Conservation (phyloP, 176 grass and related monocot species). For the Oryza australiensis region DNA sequence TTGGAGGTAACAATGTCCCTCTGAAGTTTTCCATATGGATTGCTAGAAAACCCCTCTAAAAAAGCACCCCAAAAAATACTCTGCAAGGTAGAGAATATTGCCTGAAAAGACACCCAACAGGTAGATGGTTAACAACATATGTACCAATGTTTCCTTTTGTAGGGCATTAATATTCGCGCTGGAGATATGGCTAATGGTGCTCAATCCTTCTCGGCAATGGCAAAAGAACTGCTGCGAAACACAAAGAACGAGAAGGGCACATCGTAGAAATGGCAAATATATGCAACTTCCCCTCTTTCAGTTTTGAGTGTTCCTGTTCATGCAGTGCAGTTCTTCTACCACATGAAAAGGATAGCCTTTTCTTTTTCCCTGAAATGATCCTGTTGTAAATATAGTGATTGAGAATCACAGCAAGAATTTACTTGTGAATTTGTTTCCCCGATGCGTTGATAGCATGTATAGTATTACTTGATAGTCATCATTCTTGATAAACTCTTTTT, state of each 20-base stretch:
- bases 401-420: neutral
- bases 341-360: neutral
- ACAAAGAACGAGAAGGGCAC: slow-evolving; percentile 59
- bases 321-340: neutral
- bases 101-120: neutral
- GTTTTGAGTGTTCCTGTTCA: neutral
- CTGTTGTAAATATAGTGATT: slow-evolving; percentile 41
- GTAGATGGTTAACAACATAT: slow-evolving; percentile 10
- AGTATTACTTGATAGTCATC: neutral
- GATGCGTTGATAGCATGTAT: neutral
- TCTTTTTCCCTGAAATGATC: neutral
- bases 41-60: neutral
- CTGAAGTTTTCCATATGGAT: slow-evolving; percentile 16
- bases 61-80: neutral
- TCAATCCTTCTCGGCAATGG: slow-evolving; percentile 89
- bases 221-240: slow-evolving; percentile 65
- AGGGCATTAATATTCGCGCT: slow-evolving; percentile 70
- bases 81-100: neutral
- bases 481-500: neutral
- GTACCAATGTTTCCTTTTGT: slow-evolving; percentile 23
- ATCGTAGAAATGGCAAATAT: slow-evolving; percentile 13
- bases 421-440: neutral
- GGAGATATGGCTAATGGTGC: slow-evolving; percentile 75
- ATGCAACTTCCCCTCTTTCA: neutral
- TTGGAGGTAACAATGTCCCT: slow-evolving; percentile 68